Base-by-base conservation (phyloP, 768 basidiomycete species). In the Tubosaeta brunneosetosa region DNA sequence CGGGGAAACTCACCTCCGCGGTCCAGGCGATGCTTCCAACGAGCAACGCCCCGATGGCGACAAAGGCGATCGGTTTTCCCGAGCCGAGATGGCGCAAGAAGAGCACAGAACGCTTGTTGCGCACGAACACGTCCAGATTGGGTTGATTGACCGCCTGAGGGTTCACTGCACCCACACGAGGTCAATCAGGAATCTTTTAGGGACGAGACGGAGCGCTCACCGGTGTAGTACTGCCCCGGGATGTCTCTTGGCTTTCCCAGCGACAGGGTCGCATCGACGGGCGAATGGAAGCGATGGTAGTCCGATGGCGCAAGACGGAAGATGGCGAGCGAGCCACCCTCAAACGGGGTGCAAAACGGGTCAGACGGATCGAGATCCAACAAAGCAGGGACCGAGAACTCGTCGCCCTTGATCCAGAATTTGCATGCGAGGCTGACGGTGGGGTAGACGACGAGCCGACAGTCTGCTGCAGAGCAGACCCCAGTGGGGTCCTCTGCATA, bases 261-360 rank as follows among this genome's bases (percentile, higher is more conserved):
- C 29, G 29, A 29, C 17, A 84, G 65, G 11, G 72, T 75, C 34
- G 76, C 83, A 49, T 84, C 83, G 26, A 85, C 71, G 13, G 86
- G 86, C 32, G 79, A 79, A 56, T 89, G 88, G 76, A 86, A 90
- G 13, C 88, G 81, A 63, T 91, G 89, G 60, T 91, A 91, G 63
- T 91, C 89, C 9, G 83, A 77, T 0, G 88, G 91, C 0, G 91
- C 88, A 16, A 92, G 80, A 47, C 89, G 76, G 67, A 87, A 85
- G 52, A 86, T 81, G 0, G 86, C 86, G 2, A 91, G 62, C 22
- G 80, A 74, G 0, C 74, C 70, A 22, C 73, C 71, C 8, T 71
- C 60, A 48, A 83, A 79, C n/a, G 59, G 52, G 22, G 64, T 54
- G 3, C 77, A 73, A 26, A 69, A 55, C 1, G 78, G 75, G 2